Conservation (phyloP, 2,329 filamentous ascomycete genomes). For the Elsinoe fawcettii region DNA sequence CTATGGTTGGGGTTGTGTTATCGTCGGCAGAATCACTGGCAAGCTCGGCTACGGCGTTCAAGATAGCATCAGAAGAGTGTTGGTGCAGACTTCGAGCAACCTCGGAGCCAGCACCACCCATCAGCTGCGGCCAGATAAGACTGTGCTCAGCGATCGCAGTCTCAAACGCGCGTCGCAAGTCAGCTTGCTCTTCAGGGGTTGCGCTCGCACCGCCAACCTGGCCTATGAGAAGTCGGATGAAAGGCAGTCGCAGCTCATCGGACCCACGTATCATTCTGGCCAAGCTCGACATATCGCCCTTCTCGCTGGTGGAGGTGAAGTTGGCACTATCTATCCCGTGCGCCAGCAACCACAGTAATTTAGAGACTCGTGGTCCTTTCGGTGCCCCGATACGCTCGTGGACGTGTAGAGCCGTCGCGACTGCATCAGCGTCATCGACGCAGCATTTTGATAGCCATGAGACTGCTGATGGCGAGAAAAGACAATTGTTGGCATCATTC, state of each 20-base stretch:
- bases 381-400: background rate
- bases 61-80: background rate
- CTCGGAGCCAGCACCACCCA: constrained; percentile 25
- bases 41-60: constrained; percentile 18
- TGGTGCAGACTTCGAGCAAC: constrained; percentile 19
- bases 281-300: background rate
- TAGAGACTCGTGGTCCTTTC: background rate
- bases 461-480: constrained; percentile 2
- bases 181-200: constrained; percentile 25
- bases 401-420: background rate
- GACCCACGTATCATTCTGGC: constrained; percentile 6
- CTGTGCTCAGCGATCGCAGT: constrained; percentile 34
- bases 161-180: constrained; percentile 33
- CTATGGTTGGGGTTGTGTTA: constrained; percentile 16
- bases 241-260: constrained; percentile 10
- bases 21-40: constrained; percentile 1
- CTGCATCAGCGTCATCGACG: constrained; percentile 2
- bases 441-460: constrained; percentile 8
- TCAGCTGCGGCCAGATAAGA: constrained; percentile 37
- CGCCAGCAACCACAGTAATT: constrained; percentile 3
- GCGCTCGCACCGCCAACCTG: background rate
- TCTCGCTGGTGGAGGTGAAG: background rate
- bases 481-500: background rate
- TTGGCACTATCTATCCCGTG: background rate
- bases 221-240: constrained; percentile 3